Percentiles rank a stretch among this genome's conserved stretches.
phyloP scores from a whole-genome alignment of 2,329 filamentous ascomycete species.

The Cladosporium phlei region DNA sequence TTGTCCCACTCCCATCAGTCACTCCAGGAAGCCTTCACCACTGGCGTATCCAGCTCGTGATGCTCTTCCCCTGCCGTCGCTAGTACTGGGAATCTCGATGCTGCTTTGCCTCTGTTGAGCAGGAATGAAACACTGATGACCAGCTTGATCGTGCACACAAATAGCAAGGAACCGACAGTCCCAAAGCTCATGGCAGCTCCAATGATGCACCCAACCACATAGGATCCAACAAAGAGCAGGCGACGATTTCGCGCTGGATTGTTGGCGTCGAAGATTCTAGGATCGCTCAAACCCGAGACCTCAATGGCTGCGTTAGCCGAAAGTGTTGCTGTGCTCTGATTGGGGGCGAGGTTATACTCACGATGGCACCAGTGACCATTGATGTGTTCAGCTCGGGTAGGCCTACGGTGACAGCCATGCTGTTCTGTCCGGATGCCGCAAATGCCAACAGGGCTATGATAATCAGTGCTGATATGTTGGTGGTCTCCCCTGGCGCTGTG shows the following conservation, averaged over 20 bases:
- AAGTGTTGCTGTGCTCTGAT: not conserved
- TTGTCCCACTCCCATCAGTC: slow-evolving; percentile 11
- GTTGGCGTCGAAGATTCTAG: slow-evolving; percentile 9
- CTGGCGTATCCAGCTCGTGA: slow-evolving; percentile 11
- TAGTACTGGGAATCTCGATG: not conserved
- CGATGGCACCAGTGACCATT: slow-evolving; percentile 23
- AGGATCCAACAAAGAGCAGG: slow-evolving; percentile 14
- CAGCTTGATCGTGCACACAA: slow-evolving; percentile 18
- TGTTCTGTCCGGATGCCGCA: slow-evolving; percentile 18
- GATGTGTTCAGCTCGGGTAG: slow-evolving; percentile 23
- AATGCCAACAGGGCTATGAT: slow-evolving; percentile 17
- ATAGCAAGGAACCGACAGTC: slow-evolving; percentile 14
- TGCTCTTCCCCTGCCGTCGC: not conserved
- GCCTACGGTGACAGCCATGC: slow-evolving; percentile 17
- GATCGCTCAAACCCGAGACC: slow-evolving; percentile 17
- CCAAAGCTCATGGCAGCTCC: slow-evolving; percentile 14
- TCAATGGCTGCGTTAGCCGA: not conserved
- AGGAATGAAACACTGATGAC: slow-evolving; percentile 21
- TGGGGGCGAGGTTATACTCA: not conserved
- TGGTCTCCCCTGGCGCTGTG: not conserved
- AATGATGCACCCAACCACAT: slow-evolving; percentile 18
- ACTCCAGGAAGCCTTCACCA: slow-evolving; percentile 16
- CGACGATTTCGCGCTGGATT: slow-evolving; percentile 13
- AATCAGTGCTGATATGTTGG: slow-evolving; percentile 3
- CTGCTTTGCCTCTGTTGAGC: slow-evolving; percentile 16